Evolutionary conservation across 306 rosid species (phyloP).

Genomic region (Gynostemma pentaphyllum): DNA sequence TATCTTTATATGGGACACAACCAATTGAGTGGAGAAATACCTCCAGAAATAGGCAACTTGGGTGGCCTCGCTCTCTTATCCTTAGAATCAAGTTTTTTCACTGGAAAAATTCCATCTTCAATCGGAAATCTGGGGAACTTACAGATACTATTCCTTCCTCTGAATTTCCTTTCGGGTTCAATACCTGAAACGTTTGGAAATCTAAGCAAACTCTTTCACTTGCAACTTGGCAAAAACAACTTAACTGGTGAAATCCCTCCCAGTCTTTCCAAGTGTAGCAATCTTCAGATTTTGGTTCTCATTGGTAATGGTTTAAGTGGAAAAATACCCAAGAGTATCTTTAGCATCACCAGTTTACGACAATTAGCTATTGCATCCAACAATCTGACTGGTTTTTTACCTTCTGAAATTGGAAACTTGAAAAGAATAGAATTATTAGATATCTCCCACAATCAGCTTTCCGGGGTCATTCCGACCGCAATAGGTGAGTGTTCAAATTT

Average conservation of each 20-base stretch:
- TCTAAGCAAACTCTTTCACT: not conserved
- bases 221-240: not conserved
- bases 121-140: not conserved
- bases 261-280: not conserved
- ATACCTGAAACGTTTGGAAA: not conserved
- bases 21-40: not conserved
- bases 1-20: not conserved
- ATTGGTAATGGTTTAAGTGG: not conserved
- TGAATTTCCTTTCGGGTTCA: not conserved
- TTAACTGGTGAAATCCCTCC: not conserved
- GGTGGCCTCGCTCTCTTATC: not conserved
- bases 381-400: not conserved
- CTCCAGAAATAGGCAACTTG: not conserved
- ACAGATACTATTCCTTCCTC: not conserved
- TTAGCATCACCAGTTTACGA: not conserved
- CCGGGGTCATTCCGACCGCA: not conserved
- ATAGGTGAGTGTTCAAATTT: not conserved
- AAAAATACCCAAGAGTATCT: not conserved
- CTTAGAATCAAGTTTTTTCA: not conserved
- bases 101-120: not conserved
- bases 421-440: not conserved
- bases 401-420: conserved; percentile 1
- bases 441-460: not conserved
- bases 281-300: not conserved
- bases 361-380: not conserved